phyloP scores from a whole-genome alignment of 257 asterid species.

The Mentha longifolia region DNA sequence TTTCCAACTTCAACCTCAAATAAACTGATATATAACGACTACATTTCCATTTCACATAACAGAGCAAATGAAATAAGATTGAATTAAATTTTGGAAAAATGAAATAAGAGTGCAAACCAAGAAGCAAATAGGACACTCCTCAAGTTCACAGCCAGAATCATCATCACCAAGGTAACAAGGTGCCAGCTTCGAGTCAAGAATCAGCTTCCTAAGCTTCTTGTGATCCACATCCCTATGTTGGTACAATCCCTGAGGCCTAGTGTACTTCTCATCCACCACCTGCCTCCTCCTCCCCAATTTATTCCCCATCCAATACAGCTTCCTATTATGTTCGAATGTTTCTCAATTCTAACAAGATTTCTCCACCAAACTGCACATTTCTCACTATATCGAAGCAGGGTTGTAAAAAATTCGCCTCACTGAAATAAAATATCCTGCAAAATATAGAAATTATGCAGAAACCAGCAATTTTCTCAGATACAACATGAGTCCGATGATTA shows the following conservation, averaged over 20 bases:
- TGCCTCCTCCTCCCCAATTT: slow-evolving; percentile 94
- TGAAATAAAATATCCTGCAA: slow-evolving; percentile 13
- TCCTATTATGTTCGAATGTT: slow-evolving; percentile 35
- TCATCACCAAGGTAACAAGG: slow-evolving; percentile 99
- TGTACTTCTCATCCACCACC: slow-evolving; percentile 98
- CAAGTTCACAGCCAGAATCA: slow-evolving; percentile 77
- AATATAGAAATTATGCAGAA: slow-evolving; percentile 28
- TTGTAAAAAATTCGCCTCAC: slow-evolving; percentile 28
- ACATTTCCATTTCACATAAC: slow-evolving; percentile 7
- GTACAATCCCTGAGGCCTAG: slow-evolving; percentile 99
- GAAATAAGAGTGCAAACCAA: slow-evolving; percentile 61
- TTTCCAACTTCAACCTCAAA: background rate
- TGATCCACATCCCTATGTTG: slow-evolving; percentile 95
- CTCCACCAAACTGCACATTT: slow-evolving; percentile 28
- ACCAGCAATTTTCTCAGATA: slow-evolving; percentile 24
- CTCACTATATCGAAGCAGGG: slow-evolving; percentile 28
- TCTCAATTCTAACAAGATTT: slow-evolving; percentile 32
- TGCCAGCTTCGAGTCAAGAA: slow-evolving; percentile 90
- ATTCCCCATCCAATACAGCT: slow-evolving; percentile 73
- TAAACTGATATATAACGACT: background rate
- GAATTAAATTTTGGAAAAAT: background rate
- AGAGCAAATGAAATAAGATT: slow-evolving; percentile 5
- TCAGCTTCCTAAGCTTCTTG: slow-evolving; percentile 95
- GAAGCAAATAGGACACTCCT: slow-evolving; percentile 99
- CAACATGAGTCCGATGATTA: slow-evolving; percentile 31